Base-by-base conservation (phyloP, 2,329 filamentous ascomycete genomes). In the Thelonectria discophora region DNA sequence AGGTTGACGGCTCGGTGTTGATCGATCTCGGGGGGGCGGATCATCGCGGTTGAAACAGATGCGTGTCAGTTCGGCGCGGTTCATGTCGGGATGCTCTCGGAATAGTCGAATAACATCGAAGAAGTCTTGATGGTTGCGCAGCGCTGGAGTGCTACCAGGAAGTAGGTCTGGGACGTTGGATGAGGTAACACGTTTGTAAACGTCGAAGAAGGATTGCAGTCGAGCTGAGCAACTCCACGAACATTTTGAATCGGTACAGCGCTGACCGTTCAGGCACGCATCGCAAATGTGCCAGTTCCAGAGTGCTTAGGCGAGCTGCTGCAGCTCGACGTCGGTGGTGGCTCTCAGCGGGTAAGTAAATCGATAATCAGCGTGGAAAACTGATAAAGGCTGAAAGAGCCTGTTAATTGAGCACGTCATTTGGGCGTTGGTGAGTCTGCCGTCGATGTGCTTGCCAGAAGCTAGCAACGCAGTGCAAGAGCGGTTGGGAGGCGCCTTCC, bases 201-300 rank as follows among this genome's bases (percentile, higher is more conserved):
- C 47, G 42, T 55, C 42, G 27, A 55, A 39, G 43, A 47, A 55
- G 8, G 7, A 27, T 11, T 24, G 15, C n/a, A 55, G 46, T 17
- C 52, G 24, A 37, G 13, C 27, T 13, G 42, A 48, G 24, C 24
- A 27, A 12, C 18, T 37, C 42, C 43, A 48, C 9, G 52, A 27
- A 18, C 52, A 55, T 15, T 32, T 39, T 11, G 17, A 10, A 8
- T 3, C 12, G n/a, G 27, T 37, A 39, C 52, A 55, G 4, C 6
- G 17, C 17, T 37, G 27, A 20, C 42, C 42, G 47, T 37, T 55
- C 4, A 20, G n/a, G 34, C 42, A 39, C 13, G 12, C 10, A 12
- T 37, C 43, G 20, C 52, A 55, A 10, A 48, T 47, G 9, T 47
- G 4, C 52, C 52, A 48, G 9, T 39, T n/a, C 52, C 52, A 55